Evolutionary conservation across 495 filamentous ascomycete species (phyloP).

Genomic region (Astrothelium macrocarpum): DNA sequence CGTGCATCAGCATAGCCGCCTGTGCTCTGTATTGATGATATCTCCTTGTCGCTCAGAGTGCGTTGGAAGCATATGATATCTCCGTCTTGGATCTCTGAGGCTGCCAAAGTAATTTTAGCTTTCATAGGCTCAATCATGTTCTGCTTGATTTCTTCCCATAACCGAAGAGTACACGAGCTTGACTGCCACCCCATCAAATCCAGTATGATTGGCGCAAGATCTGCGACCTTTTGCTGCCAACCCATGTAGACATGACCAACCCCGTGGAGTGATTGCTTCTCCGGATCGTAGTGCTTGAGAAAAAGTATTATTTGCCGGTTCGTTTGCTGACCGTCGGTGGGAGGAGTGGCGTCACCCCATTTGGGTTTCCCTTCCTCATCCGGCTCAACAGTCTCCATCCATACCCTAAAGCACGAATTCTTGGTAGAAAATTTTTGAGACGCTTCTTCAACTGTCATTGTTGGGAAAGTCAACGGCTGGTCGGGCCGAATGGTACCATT

Average conservation of each 20-base stretch:
- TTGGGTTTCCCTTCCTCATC: slow-evolving; percentile 55
- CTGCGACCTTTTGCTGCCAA: slow-evolving; percentile 75
- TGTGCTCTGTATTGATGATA: slow-evolving; percentile 29
- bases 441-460: slow-evolving; percentile 78
- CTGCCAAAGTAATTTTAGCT: slow-evolving; percentile 72
- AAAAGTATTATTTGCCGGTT: slow-evolving; percentile 68
- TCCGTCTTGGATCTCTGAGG: slow-evolving; percentile 91
- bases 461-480: slow-evolving; percentile 62
- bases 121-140: slow-evolving; percentile 95
- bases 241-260: slow-evolving; percentile 75
- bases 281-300: slow-evolving; percentile 81
- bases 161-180: slow-evolving; percentile 38
- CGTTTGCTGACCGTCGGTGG: slow-evolving; percentile 28
- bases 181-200: slow-evolving; percentile 81
- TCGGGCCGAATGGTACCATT: slow-evolving; percentile 94
- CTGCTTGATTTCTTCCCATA: slow-evolving; percentile 98
- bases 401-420: slow-evolving; percentile 66
- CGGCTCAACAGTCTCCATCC: slow-evolving; percentile 63
- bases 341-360: slow-evolving; percentile 39
- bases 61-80: slow-evolving; percentile 94
- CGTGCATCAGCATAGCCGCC: slow-evolving; percentile 55
- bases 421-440: slow-evolving; percentile 58
- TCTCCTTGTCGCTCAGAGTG: slow-evolving; percentile 51
- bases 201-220: slow-evolving; percentile 70
- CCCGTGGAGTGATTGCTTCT: slow-evolving; percentile 62